Evolutionary conservation across 164 flowering plant species (phyloP).

Genomic region (Annona cherimola): DNA sequence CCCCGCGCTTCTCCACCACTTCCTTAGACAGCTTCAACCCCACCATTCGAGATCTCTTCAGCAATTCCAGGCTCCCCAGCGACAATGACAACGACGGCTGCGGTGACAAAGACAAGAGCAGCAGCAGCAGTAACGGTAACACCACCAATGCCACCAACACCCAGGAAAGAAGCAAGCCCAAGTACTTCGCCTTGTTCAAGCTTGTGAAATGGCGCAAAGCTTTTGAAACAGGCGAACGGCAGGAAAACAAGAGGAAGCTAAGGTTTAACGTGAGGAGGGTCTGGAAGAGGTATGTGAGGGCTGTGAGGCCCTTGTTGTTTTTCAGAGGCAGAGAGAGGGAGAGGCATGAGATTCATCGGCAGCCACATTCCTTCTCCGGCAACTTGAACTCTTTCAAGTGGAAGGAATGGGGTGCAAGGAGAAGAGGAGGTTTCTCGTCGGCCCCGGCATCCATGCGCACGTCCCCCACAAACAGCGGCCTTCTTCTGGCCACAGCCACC

Average conservation of each 20-base stretch:
- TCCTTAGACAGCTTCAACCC: constrained; percentile 59
- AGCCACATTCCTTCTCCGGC: constrained; percentile 56
- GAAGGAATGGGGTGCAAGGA: constrained; percentile 21
- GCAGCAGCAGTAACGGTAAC: constrained; percentile 1
- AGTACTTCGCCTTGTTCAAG: constrained; percentile 56
- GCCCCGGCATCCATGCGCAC: constrained; percentile 82
- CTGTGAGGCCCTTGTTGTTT: constrained; percentile 52
- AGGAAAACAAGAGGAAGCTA: constrained; percentile 23
- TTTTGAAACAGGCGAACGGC: constrained; percentile 17
- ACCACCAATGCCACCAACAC: constrained; percentile 6
- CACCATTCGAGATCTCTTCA: constrained; percentile 35
- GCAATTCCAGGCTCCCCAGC: constrained; percentile 13
- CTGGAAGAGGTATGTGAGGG: constrained; percentile 51
- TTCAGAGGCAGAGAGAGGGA: constrained; percentile 41
- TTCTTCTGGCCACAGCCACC: constrained; percentile 31
- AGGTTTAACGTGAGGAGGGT: constrained; percentile 43
- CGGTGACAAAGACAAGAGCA: background rate
- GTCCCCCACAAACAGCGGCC: constrained; percentile 77
- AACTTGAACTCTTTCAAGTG: constrained; percentile 22
- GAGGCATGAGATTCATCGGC: constrained; percentile 17
- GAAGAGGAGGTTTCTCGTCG: constrained; percentile 44
- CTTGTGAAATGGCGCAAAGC: constrained; percentile 44
- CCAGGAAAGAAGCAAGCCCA: constrained; percentile 40
- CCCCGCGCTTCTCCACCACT: constrained; percentile 69
- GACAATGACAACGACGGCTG: constrained; percentile 7